Base-by-base conservation (phyloP, 164 flowering plant species). In the Protea cynaroides region DNA sequence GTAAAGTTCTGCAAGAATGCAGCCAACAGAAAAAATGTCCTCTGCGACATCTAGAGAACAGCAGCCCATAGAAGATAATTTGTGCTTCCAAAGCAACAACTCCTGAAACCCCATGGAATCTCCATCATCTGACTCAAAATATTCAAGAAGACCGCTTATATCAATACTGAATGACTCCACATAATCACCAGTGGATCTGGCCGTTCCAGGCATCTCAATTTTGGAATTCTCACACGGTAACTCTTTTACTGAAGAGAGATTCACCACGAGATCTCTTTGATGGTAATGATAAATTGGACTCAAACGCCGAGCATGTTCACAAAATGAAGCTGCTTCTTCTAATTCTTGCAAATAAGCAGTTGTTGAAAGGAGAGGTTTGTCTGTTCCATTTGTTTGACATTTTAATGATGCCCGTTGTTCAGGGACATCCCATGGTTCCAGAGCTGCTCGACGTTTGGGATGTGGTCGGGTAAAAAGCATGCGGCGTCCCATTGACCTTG, bases 11-110 rank as follows among this genome's bases (percentile, higher is more conserved):
- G 93, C 96, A 65, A 94, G 64, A 51, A 94, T 57, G 71, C 99
- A 94, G 23, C 99, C 97, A 67, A 88, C 44, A 63, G 96, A 83
- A 82, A 94, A 94, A 63, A 94, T 85, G 74, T 94, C 99, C 52
- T 52, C 64, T 36, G 92, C 84, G 69, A 61, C 66, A 72, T 74
- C 74, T 72, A 75, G 69, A 56, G 89, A 84, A 56, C 18, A 34
- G 38, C 56, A 53, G 40, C 59, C 66, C 47, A 76, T 70, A 62
- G 7, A 54, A 52, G 76, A 74, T 66, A 72, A 73, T 62, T 72
- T 84, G 62, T 83, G 80, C 74, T 70, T 77, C 99, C 99, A 94
- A 12, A 86, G 84, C 44, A 84, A 56, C 25, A 89, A 76, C 61
- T 88, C 97, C 70, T 87, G 96, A 75, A 84, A 89, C 68, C 84